phyloP scores from a whole-genome alignment of 306 rosid genomes.

The Hippophae rhamnoides region DNA sequence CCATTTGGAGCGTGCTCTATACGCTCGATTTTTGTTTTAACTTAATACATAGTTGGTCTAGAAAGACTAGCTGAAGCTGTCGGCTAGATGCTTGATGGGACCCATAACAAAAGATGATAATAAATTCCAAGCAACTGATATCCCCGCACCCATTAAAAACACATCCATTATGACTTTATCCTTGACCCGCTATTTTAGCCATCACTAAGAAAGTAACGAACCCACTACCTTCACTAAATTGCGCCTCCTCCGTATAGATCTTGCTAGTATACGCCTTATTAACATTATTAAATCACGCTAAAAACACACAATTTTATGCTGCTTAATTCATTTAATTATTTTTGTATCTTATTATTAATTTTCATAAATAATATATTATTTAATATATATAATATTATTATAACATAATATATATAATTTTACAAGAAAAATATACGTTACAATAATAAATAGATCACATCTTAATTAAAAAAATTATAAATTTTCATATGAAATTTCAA shows the following conservation, averaged over 20 bases:
- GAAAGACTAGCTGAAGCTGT: constrained; percentile 19
- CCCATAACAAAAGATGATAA: constrained; percentile 8
- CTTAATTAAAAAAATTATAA: no score
- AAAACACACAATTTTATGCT: no score
- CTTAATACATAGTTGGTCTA: constrained; percentile 14
- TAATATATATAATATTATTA: no score
- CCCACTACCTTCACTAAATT: not conserved
- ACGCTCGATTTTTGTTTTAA: constrained; percentile 6
- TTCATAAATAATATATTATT: no score
- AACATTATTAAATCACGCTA: not conserved
- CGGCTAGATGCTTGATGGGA: constrained; percentile 24
- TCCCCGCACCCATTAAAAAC: not conserved
- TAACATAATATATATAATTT: no score
- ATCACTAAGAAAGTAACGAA: not conserved
- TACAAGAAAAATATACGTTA: no score
- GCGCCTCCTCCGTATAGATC: not conserved
- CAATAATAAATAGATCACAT: no score
- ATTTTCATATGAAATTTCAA: no score
- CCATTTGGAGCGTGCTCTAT: constrained; percentile 16
- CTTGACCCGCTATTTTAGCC: constrained; percentile 1
- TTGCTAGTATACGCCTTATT: constrained; percentile 1
- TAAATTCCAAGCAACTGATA: not conserved
- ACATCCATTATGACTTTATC: not conserved
- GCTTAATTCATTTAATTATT: no score
- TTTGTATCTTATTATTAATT: no score